Conservation (phyloP, 345 rosid species). For the Eucalyptus sp. region DNA sequence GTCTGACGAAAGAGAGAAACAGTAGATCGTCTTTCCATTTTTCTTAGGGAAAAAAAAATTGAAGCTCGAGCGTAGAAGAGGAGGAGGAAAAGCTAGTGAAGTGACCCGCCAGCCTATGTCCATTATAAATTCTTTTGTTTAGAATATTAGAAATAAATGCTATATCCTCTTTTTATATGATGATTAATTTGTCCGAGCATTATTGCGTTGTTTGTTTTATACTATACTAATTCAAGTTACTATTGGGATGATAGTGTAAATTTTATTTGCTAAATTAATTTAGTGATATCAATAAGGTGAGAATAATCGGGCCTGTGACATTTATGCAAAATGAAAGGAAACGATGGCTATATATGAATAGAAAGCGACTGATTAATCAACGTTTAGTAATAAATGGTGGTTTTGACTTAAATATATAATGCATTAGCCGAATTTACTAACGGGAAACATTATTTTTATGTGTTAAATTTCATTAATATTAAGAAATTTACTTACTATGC, state of each 20-base stretch:
- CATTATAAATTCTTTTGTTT: neutral
- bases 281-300: neutral
- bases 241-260: neutral
- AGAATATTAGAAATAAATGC: neutral
- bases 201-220: neutral
- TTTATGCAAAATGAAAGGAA: neutral
- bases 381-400: neutral
- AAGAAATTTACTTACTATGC: neutral
- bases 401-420: neutral
- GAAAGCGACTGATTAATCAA: neutral
- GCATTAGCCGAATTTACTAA: neutral
- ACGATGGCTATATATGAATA: accelerated
- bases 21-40: neutral
- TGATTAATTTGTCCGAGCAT: neutral
- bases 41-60: neutral
- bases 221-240: neutral
- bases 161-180: neutral
- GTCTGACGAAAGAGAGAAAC: conserved; percentile 19
- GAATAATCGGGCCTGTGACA: neutral
- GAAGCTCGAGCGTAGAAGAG: neutral
- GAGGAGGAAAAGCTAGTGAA: neutral
- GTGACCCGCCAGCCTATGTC: neutral
- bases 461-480: neutral
- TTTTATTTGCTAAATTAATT: neutral
- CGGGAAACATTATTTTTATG: neutral